phyloP scores from a whole-genome alignment of 495 filamentous ascomycete genomes.

The Aspergillus bertholletiae region DNA sequence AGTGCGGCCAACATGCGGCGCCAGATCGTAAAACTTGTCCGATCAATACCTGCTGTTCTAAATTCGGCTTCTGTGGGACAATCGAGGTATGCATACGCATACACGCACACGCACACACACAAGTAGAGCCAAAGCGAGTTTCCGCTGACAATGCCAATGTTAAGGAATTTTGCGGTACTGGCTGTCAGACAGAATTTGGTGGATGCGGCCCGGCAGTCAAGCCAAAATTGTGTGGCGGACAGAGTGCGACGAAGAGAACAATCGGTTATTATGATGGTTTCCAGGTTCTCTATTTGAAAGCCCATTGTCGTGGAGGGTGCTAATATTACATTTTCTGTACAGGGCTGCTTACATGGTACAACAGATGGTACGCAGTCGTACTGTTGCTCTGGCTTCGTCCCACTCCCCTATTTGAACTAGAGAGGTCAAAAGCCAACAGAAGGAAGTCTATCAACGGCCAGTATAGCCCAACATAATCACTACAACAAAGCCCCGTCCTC shows the following conservation, averaged over 20 bases:
- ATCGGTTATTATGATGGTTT: constrained; percentile 9
- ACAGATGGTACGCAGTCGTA: constrained; percentile 5
- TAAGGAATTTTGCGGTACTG: constrained; percentile 2
- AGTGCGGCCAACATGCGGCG: constrained; percentile 3
- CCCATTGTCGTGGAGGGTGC: too few relatives aligned
- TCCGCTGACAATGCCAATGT: background rate
- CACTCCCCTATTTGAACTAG: background rate
- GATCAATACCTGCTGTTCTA: constrained; percentile 5
- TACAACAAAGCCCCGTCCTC: background rate
- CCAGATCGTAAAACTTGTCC: constrained; percentile 1
- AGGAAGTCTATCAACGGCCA: too few relatives aligned
- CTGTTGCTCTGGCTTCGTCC: constrained; percentile 6
- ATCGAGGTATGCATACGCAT: background rate
- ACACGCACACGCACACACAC: too few relatives aligned
- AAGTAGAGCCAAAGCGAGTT: background rate
- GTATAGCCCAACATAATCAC: too few relatives aligned
- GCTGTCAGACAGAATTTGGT: constrained; percentile 3
- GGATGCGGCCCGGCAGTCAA: background rate
- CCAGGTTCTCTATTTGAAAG: background rate
- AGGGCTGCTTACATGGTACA: background rate
- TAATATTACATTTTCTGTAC: too few relatives aligned
- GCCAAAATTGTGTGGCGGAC: constrained; percentile 4
- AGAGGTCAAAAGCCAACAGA: too few relatives aligned
- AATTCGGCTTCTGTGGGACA: constrained; percentile 9
- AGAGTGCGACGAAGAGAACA: background rate